Base-by-base conservation (phyloP, 495 filamentous ascomycete genomes). In the Rusavskia elegans region DNA sequence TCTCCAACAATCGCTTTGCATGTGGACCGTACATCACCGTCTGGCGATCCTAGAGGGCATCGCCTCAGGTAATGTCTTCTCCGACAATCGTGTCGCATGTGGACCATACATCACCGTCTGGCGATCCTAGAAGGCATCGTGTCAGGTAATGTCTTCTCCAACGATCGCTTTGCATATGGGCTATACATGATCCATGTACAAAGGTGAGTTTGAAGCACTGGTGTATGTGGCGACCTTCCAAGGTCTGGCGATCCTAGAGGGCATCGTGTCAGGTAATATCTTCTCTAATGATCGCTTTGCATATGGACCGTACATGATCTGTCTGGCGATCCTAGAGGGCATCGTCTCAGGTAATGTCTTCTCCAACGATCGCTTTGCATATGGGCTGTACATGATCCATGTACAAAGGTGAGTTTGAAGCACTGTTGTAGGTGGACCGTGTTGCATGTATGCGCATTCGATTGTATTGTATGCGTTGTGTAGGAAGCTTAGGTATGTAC, bases 361-460 rank as follows among this genome's bases (percentile, higher is more conserved):
- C 14, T 27, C 38, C 30, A 32, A 49, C 20, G 6, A 37, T 29
- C 19, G 4, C 6, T 45, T 21, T 57, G 56, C 52, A 36, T 27
- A 19, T 8, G 17, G 39, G 45, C 41, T 58, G 29, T 52, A 52
- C 36, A 40, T 42, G 30, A 57, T 57, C 2, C 16, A 42, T 19
- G 13, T n/a, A 42, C n/a, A 42, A 42, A 42, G 40, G 20, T 42
- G 40, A 13, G 3, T 42, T 21, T 7, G 41, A 49, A 58, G 30
- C 27, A 61, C 23, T n/a, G 55, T 14, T 53, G 51, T 19, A 66
- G 57, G 36, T 65, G 57, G 48, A n/a, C n/a, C n/a, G n/a, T n/a
- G n/a, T n/a, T n/a, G n/a, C n/a, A n/a, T n/a, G n/a, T n/a, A n/a
- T n/a, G n/a, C n/a, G n/a, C n/a, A n/a, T n/a, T n/a, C n/a, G n/a